Evolutionary conservation across 768 basidiomycete species (phyloP).

Genomic region (Lentinula raphanica): DNA sequence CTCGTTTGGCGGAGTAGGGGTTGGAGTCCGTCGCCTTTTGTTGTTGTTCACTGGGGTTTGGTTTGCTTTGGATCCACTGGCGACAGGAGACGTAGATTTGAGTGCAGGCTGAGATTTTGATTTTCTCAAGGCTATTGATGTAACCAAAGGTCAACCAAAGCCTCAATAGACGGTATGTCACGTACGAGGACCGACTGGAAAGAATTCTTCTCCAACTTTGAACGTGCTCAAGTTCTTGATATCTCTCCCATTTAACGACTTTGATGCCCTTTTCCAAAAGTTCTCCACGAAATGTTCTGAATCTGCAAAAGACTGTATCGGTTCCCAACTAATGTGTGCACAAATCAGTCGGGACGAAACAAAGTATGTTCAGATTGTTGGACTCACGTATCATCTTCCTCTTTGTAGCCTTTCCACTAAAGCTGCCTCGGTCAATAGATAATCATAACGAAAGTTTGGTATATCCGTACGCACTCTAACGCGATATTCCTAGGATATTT

Average conservation of each 20-base stretch:
- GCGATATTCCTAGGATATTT: slow-evolving; percentile 41
- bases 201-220: slow-evolving; percentile 47
- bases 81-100: neutral
- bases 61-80: neutral
- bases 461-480: slow-evolving; percentile 46
- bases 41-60: neutral
- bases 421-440: slow-evolving; percentile 4
- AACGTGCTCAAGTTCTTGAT: slow-evolving; percentile 43
- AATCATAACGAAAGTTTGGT: neutral
- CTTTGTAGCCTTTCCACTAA: slow-evolving; percentile 59
- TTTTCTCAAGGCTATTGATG: neutral
- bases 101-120: neutral
- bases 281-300: slow-evolving; percentile 51
- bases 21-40: neutral
- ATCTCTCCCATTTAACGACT: slow-evolving; percentile 43
- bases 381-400: slow-evolving; percentile 54
- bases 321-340: slow-evolving; percentile 56
- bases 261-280: slow-evolving; percentile 47
- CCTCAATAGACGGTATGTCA: slow-evolving; percentile 19
- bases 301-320: slow-evolving; percentile 49
- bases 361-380: neutral
- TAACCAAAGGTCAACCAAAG: neutral
- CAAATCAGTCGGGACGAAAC: neutral
- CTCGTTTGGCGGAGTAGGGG: neutral
- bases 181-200: slow-evolving; percentile 50